Evolutionary conservation across 139 green algal species (phyloP).

Genomic region (Asterochloris erici): DNA sequence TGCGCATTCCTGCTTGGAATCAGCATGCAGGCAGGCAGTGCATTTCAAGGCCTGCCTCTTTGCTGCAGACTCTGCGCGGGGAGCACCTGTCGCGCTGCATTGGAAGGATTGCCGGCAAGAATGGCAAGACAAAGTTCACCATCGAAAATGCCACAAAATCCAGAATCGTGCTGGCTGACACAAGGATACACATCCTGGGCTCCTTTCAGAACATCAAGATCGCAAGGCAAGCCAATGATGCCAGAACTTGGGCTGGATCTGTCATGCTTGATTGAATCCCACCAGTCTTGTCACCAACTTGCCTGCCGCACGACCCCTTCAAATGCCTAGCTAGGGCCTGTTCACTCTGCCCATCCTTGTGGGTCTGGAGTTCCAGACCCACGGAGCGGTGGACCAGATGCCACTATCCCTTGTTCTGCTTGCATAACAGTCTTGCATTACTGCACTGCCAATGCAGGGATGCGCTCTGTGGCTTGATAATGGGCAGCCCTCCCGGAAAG

Average conservation of each 20-base stretch:
- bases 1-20: neutral
- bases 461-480: conserved; percentile 89
- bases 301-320: neutral
- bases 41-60: neutral
- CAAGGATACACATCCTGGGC: conserved; percentile 94
- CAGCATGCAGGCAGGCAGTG: no score
- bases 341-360: no score
- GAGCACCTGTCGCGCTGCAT: conserved; percentile 97
- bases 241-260: neutral
- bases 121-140: conserved; percentile 98
- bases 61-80: conserved; percentile 83
- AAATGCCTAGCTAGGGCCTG: neutral
- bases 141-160: conserved; percentile 98
- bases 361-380: no score
- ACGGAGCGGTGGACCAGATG: no score
- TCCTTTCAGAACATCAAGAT: conserved; percentile 88
- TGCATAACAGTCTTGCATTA: neutral
- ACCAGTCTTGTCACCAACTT: neutral
- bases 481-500: conserved; percentile 96
- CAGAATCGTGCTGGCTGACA: conserved; percentile 96
- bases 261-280: neutral
- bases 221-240: neutral
- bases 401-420: neutral
- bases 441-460: conserved; percentile 38
- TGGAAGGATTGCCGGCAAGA: conserved; percentile 91